phyloP scores from a whole-genome alignment of 768 basidiomycete species.

The Gymnopilus junonius region DNA sequence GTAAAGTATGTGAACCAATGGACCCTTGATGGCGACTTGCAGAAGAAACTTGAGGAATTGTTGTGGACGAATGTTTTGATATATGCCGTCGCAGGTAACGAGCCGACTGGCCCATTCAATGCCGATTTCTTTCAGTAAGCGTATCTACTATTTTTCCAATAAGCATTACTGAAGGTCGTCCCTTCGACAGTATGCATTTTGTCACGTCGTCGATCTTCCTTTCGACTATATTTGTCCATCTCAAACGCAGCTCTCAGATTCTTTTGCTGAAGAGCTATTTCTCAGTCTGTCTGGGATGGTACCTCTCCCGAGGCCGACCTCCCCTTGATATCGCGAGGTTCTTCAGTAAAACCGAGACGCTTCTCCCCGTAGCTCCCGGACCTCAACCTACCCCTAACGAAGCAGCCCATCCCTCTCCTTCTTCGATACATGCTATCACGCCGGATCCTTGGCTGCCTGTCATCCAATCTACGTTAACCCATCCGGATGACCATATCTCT shows the following conservation, averaged over 20 bases:
- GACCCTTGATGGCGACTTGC: slow-evolving; percentile 35
- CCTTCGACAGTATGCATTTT: slow-evolving; percentile 48
- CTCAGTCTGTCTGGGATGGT: slow-evolving; percentile 49
- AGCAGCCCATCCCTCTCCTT: slow-evolving; percentile 23
- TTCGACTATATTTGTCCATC: slow-evolving; percentile 38
- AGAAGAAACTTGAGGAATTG: slow-evolving; percentile 56
- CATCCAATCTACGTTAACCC: slow-evolving; percentile 51
- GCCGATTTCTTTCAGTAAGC: slow-evolving; percentile 57
- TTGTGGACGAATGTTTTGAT: slow-evolving; percentile 48
- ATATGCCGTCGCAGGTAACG: slow-evolving; percentile 43
- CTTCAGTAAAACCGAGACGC: slow-evolving; percentile 36
- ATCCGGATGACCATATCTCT: slow-evolving; percentile 56
- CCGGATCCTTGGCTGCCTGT: slow-evolving; percentile 65
- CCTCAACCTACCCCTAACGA: slow-evolving; percentile 27
- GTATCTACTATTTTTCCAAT: not conserved
- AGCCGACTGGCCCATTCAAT: slow-evolving; percentile 33
- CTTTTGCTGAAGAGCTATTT: slow-evolving; percentile 58
- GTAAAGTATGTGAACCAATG: slow-evolving; percentile 30
- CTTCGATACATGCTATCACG: slow-evolving; percentile 36
- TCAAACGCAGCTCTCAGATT: slow-evolving; percentile 41
- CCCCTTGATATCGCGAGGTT: slow-evolving; percentile 51
- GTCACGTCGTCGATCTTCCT: slow-evolving; percentile 65
- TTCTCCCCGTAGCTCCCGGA: slow-evolving; percentile 19
- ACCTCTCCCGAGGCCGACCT: slow-evolving; percentile 57
- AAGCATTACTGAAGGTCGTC: slow-evolving; percentile 21